Base-by-base conservation (phyloP, 2,329 filamentous ascomycete genomes). In the Alternaria triticina region DNA sequence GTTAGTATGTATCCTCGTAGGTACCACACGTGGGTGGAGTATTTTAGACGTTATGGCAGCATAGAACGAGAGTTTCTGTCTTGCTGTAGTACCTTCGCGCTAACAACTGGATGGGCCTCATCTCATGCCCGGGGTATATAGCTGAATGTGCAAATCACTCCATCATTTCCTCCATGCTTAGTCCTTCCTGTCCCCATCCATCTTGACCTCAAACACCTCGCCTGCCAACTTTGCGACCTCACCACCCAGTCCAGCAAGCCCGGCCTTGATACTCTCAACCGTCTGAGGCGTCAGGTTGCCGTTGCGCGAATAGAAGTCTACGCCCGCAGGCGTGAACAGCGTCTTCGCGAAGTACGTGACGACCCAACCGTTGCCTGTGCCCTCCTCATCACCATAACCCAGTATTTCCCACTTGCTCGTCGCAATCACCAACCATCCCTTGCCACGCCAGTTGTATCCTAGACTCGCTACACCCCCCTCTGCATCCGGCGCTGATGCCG, bases 291-390 rank as follows among this genome's bases (percentile, higher is more conserved):
- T 86, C 66, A 93, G 67, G 65, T 85, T 86, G 55, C 81, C 85
- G 15, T 85, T 83, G 70, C 91, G 85, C 49, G 88, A 89, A 78
- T 95, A 96, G 10, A 96, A 80, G 80, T 97, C 93, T 28, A 97
- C 74, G 0, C 93, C 93, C 60, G 93, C 91, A 66, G 91, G 90
- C 7, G 93, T 96, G 71, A 97, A 96, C 47, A 94, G 70, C 23
- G 92, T 96, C 74, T 91, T 90, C 66, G 90, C 89, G 79, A 97
- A 97, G 85, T 90, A 95, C 5, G 92, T 96, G 13, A 97, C 91
- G 2, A 87, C 88, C 91, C 92, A 97, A 33, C 81, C 70, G 70
- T 86, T 85, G 78, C 80, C 80, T 8, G 68, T 70, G 1, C 80
- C 82, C 13, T 80, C 76, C 22, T 82, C 80, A 74, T 90, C 86